Evolutionary conservation across 345 rosid species (phyloP).

Genomic region (Passiflora organensis): DNA sequence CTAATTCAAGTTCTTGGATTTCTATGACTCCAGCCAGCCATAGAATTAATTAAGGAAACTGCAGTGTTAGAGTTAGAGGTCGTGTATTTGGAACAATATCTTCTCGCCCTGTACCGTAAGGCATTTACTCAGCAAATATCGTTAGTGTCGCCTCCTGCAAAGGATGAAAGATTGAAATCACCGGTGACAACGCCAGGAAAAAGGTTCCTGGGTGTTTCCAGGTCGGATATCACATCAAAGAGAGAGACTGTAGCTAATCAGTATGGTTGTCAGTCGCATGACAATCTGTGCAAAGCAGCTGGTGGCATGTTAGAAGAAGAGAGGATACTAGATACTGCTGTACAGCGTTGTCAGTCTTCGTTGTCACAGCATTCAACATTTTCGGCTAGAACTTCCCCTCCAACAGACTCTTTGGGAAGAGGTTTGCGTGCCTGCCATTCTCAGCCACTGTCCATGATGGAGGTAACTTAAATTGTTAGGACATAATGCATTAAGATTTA

Average conservation of each 20-base stretch:
- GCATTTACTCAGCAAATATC: slow-evolving; percentile 70
- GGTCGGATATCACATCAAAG: slow-evolving; percentile 36
- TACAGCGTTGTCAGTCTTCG: slow-evolving; percentile 70
- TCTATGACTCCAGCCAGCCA: slow-evolving; percentile 53
- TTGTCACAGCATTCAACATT: slow-evolving; percentile 66
- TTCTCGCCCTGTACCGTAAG: slow-evolving; percentile 77
- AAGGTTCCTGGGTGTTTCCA: slow-evolving; percentile 36
- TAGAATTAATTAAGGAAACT: slow-evolving; percentile 76
- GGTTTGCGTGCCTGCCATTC: slow-evolving; percentile 73
- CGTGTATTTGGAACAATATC: slow-evolving; percentile 79
- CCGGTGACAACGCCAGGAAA: slow-evolving; percentile 32
- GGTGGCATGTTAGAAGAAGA: slow-evolving; percentile 32
- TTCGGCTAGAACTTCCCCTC: slow-evolving; percentile 44
- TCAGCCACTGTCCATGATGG: slow-evolving; percentile 67
- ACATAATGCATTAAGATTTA: slow-evolving; percentile 2
- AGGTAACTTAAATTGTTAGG: slow-evolving; percentile 40
- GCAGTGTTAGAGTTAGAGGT: slow-evolving; percentile 91
- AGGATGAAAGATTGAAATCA: slow-evolving; percentile 44
- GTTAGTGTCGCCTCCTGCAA: slow-evolving; percentile 42
- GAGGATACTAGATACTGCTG: slow-evolving; percentile 42
- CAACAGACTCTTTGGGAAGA: slow-evolving; percentile 47
- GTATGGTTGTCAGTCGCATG: slow-evolving; percentile 37
- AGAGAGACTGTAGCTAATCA: slow-evolving; percentile 32
- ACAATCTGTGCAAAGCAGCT: slow-evolving; percentile 29
- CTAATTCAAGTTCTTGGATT: neutral